phyloP scores from a whole-genome alignment of 2,329 filamentous ascomycete species.

The Microcyclospora tardicrescens region DNA sequence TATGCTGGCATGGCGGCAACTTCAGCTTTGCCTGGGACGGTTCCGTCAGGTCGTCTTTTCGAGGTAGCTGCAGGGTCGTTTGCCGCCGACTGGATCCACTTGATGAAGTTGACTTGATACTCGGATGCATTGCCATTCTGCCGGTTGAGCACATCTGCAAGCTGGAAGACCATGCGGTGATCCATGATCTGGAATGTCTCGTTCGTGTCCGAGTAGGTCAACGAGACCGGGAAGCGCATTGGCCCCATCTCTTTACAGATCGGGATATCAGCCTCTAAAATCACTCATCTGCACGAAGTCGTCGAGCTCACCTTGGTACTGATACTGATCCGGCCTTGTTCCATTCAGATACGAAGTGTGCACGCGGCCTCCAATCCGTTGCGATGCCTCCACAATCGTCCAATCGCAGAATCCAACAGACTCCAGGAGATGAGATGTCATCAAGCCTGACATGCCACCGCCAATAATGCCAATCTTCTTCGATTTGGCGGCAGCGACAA shows the following conservation, averaged over 20 bases:
- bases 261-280: too few species aligned
- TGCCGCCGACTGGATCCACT: constrained; percentile 44
- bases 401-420: constrained; percentile 47
- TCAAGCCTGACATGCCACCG: constrained; percentile 52
- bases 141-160: constrained; percentile 46
- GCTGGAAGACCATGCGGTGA: constrained; percentile 51
- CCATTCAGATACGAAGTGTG: constrained; percentile 50
- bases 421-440: constrained; percentile 40
- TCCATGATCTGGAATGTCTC: constrained; percentile 48
- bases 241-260: constrained; percentile 42
- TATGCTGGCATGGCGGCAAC: constrained; percentile 29
- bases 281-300: too few species aligned
- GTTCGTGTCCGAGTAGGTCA: constrained; percentile 36
- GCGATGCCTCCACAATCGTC: constrained; percentile 48
- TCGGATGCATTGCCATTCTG: constrained; percentile 41
- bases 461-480: constrained; percentile 52
- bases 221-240: constrained; percentile 48
- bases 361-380: constrained; percentile 50
- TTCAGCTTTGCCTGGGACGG: constrained; percentile 41
- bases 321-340: constrained; percentile 47
- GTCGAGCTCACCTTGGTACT: constrained; percentile 37
- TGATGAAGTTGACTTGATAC: constrained; percentile 46
- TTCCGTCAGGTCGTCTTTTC: constrained; percentile 38
- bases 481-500: constrained; percentile 41
- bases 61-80: constrained; percentile 42